Conservation (phyloP, 768 basidiomycete genomes). For the Crucibulum laeve region DNA sequence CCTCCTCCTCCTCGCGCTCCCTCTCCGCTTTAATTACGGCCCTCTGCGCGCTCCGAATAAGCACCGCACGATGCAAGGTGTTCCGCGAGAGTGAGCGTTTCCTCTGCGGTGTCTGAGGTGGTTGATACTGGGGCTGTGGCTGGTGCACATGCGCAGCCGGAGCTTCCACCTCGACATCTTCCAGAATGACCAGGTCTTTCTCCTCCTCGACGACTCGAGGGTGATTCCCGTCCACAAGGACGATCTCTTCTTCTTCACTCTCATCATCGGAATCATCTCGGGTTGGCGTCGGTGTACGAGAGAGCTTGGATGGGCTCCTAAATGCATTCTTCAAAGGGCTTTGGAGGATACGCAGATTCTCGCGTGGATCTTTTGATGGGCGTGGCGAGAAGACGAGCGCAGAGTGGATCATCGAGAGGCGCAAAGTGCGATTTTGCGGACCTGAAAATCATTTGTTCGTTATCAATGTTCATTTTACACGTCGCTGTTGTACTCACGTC, state of each 20-base stretch:
- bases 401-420: conserved; percentile 73
- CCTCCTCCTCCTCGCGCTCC: conserved; percentile 45
- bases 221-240: conserved; percentile 62
- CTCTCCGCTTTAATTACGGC: conserved; percentile 47
- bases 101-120: conserved; percentile 30
- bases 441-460: conserved; percentile 9
- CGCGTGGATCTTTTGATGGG: conserved; percentile 52
- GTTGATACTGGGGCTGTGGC: conserved; percentile 14
- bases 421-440: conserved; percentile 41
- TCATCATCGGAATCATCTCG: conserved; percentile 23
- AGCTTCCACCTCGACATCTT: conserved; percentile 45
- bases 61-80: conserved; percentile 64
- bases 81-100: conserved; percentile 34
- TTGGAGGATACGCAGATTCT: conserved; percentile 62
- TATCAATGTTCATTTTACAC: conserved; percentile 7
- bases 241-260: conserved; percentile 43
- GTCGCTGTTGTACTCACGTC: conserved; percentile 25
- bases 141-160: conserved; percentile 11
- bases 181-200: conserved; percentile 66
- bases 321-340: conserved; percentile 45
- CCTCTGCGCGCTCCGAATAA: conserved; percentile 67
- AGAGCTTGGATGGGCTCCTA: conserved; percentile 24
- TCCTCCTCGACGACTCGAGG: conserved; percentile 70
- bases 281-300: conserved; percentile 12
- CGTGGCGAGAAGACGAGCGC: conserved; percentile 71